phyloP scores from a whole-genome alignment of 805 yeast genomes.

The Zygotorulaspora sp. region DNA sequence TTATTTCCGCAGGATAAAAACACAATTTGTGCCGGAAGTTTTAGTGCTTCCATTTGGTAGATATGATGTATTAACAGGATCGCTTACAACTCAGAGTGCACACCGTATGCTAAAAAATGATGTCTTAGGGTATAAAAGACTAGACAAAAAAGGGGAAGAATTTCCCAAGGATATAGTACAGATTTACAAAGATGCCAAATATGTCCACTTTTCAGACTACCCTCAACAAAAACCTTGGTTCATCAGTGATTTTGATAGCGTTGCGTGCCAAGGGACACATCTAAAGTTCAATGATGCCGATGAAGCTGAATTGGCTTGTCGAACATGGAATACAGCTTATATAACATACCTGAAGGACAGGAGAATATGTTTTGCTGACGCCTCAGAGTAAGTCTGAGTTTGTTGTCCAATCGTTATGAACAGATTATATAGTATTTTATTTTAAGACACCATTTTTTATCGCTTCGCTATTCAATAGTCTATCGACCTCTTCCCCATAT shows the following conservation, averaged over 20 bases:
- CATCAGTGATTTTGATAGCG: slow-evolving; percentile 17
- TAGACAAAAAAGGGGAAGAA: slow-evolving; percentile 19
- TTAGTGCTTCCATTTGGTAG: slow-evolving; percentile 32
- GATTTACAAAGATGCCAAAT: slow-evolving; percentile 36
- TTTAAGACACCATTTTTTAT: slow-evolving; percentile 37
- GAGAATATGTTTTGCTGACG: slow-evolving; percentile 17
- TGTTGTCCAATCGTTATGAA: too few relatives aligned
- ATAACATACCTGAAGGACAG: slow-evolving; percentile 16
- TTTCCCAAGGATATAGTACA: slow-evolving; percentile 17
- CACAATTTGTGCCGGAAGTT: slow-evolving; percentile 25
- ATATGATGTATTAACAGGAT: slow-evolving; percentile 32
- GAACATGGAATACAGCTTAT: slow-evolving; percentile 27
- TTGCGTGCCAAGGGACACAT: slow-evolving; percentile 21
- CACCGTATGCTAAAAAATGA: slow-evolving; percentile 26
- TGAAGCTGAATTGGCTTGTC: slow-evolving; percentile 19
- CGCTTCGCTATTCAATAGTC: slow-evolving; percentile 64
- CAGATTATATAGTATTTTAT: too few relatives aligned
- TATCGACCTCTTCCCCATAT: slow-evolving; percentile 79
- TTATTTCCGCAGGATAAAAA: slow-evolving; percentile 26
- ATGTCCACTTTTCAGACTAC: slow-evolving; percentile 60
- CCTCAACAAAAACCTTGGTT: slow-evolving; percentile 69
- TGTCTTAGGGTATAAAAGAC: slow-evolving; percentile 27
- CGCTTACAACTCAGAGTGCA: slow-evolving; percentile 25
- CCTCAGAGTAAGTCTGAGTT: too few relatives aligned
- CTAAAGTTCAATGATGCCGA: slow-evolving; percentile 10